Evolutionary conservation across 2,329 filamentous ascomycete species (phyloP), one percentile per base, ranked within the genome.

Genomic region (Fusarium sp.): DNA sequence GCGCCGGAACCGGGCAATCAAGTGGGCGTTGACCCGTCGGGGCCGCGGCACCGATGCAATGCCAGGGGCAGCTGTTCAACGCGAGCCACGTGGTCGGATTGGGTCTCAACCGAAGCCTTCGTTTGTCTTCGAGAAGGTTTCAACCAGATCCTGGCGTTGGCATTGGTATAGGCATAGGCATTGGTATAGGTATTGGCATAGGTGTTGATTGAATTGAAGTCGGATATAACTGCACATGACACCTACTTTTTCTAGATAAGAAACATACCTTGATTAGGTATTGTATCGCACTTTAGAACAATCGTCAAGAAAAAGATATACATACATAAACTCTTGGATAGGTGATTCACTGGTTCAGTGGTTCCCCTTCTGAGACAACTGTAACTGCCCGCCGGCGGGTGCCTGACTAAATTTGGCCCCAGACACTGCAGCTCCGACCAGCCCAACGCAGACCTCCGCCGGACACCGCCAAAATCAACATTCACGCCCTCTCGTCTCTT

Each of bases 381-480:
- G 17, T 15, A 44, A 28, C 7, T 7, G 17, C 14, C 34, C 17
- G 34, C 5, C 17, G 24, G 15, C 17, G 17, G 44, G 44, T 46
- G 26, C 44, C n/a, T 46, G 39, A 31, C 40, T 40, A 51, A 34
- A 49, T 44, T 45, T n/a, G 33, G 22, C 34, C 26, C 43, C 20
- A 55, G 33, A 39, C 54, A 44, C 50, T 60, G 36, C 42, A 60
- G 36, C 36, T 49, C 43, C 13, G 15, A 44, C 22, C 15, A 8
- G 46, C 33, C 38, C 34, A 52, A 44, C 63, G 43, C 54, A 66
- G 22, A 24, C 22, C 22, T 24, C 22, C 22, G 22, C 22, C 5
- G 22, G 61, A 66, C 61, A 66, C 61, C 61, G 61, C 63, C 51
- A 52, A 39, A 24, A 49, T 34, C 38, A 49, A 18, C 40, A 51